Evolutionary conservation across 2,329 filamentous ascomycete species (phyloP).

Genomic region (Sclerotiophoma versabilis): DNA sequence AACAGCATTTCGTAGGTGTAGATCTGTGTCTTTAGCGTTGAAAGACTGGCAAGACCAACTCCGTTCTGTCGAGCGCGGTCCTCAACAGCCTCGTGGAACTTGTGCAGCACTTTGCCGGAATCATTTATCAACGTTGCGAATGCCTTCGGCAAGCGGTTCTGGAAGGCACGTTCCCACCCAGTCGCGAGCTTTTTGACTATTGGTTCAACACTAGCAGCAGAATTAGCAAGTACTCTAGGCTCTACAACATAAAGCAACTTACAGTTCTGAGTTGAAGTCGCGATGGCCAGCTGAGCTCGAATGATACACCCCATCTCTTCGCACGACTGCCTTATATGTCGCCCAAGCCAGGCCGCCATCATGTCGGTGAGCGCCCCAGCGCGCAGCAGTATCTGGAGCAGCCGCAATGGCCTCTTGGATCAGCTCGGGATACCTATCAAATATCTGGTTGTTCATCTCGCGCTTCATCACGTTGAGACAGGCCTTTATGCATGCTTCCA

Average conservation of each 20-base stretch:
- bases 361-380: conserved; percentile 48
- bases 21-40: conserved; percentile 53
- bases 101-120: conserved; percentile 41
- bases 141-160: conserved; percentile 51
- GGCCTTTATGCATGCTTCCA: conserved; percentile 52
- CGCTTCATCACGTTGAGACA: conserved; percentile 51
- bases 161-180: conserved; percentile 56
- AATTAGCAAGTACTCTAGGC: not conserved
- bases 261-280: conserved; percentile 53
- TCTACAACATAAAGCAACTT: not conserved
- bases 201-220: conserved; percentile 38
- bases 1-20: conserved; percentile 53
- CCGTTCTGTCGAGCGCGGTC: conserved; percentile 49
- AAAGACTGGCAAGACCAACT: conserved; percentile 49
- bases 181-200: conserved; percentile 51
- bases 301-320: conserved; percentile 58
- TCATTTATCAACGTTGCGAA: conserved; percentile 48
- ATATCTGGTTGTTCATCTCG: conserved; percentile 56
- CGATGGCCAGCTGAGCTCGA: conserved; percentile 47
- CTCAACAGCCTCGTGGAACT: conserved; percentile 55
- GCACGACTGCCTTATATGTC: conserved; percentile 65
- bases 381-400: conserved; percentile 41
- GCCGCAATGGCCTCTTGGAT: conserved; percentile 50
- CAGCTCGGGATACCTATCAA: conserved; percentile 52
- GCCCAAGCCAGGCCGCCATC: conserved; percentile 58